Evolutionary conservation across 176 grass and related monocot species (phyloP).

Genomic region (Carex scoparia): DNA sequence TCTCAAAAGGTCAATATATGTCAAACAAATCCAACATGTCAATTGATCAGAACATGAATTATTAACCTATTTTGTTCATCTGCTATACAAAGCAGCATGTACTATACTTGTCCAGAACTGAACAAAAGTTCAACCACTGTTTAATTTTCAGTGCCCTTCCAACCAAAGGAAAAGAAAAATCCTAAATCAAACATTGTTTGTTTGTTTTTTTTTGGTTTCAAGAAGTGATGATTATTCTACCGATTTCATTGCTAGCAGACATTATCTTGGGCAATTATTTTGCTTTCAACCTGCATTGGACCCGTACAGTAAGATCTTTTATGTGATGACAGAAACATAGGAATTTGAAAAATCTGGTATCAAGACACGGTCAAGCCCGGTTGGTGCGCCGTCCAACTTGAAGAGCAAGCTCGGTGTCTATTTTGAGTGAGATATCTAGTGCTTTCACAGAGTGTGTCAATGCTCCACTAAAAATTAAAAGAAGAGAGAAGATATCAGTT

Average conservation of each 20-base stretch:
- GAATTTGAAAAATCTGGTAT: not conserved
- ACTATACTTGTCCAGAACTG: not conserved
- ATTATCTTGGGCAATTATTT: constrained; percentile 3
- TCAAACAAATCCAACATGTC: not conserved
- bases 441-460: constrained; percentile 96
- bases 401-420: constrained; percentile 88
- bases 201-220: not conserved
- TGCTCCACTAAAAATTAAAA: constrained; percentile 58
- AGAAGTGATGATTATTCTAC: constrained; percentile 4
- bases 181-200: not conserved
- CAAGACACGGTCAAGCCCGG: constrained; percentile 43
- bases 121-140: not conserved
- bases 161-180: not conserved
- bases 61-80: not conserved
- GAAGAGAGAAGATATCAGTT: not conserved
- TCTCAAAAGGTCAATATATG: not conserved
- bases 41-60: not conserved
- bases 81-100: not conserved
- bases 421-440: constrained; percentile 90
- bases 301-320: not conserved
- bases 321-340: not conserved
- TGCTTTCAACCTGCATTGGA: not conserved
- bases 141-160: not conserved
- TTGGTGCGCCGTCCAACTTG: constrained; percentile 92
- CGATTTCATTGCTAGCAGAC: not conserved